Base-by-base conservation (phyloP, 139 green algal species). In the Coelastrella sp. region DNA sequence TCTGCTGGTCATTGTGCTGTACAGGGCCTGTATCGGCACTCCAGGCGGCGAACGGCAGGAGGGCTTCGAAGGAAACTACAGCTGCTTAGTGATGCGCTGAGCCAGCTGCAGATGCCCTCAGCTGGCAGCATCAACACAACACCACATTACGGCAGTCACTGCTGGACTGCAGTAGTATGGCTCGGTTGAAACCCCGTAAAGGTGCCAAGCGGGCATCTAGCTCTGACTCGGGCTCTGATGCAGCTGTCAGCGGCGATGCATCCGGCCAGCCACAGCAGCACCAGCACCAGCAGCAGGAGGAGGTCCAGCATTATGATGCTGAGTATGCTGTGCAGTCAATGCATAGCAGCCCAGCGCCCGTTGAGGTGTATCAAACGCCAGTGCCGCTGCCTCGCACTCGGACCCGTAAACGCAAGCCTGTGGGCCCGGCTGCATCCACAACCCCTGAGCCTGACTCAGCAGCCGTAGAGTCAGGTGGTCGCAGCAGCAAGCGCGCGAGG, bases 121-220 rank as follows among this genome's bases (percentile, higher is more conserved):
- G 32, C 32, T 47, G 32, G 32, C 32, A 47, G 32, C 32, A 47
- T 47, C 32, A 47, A 47, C 32, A 47, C 32, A 47, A 47, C 32
- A 47, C 32, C 32, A 47, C 32, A 47, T 47, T 47, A 47, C 32
- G 1, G 32, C 32, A 47, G 32, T 47, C 32, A 47, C 32, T 47
- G 32, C 59, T 20, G 80, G 22, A 32, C 20, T 58, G 66, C 16
- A 8, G 68, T 54, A 47, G 14, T 68, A 88, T 88, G 83, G 83
- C 57, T 32, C 83, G 83, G 23, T 58, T 80, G 54, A 88, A 88
- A 61, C 83, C 83, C 10, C 22, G 47, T 22, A 56, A 5, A 17
- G 82, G 5, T 5, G 32, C 6, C 64, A 87, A 87, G 82, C 82
- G 82, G 5, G 22, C 54, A 4, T 56, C 58, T n/a, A 71, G 54